Evolutionary conservation across 306 rosid genomes (phyloP), one percentile per base, ranked within the genome.

Genomic region (Fragaria ananassa): DNA sequence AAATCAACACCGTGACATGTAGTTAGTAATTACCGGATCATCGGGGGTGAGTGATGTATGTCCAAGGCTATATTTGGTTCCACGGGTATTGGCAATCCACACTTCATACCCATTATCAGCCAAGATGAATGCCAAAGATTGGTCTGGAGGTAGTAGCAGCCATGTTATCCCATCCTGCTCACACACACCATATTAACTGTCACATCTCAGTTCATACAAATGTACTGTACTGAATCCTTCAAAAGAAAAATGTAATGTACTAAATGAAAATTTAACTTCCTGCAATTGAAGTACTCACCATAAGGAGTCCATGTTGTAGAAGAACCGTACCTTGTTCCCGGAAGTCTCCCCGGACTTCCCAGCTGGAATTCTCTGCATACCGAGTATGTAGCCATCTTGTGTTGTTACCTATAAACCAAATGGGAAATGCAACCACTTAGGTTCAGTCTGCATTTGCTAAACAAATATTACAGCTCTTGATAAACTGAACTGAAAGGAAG

Each of bases 231-330:
- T 45, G 6, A 34, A 37, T 25, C 44, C 44, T 6, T 39, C 44
- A 39, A 39, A 5, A 39, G 1, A 39, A 1, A 39, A 39, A 39
- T 5, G 47, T 44, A 41, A 9, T 8, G 1, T 6, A 41, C 45
- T 41, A 41, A 41, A 42, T 42, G 31, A 74, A 58, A 44, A 60
- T 0, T 19, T 57, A 74, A 27, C 27, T 23, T 15, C 51, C 75
- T 13, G 57, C 12, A n/a, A 3, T 57, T 68, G 35, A 74, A 71
- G 19, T 64, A 80, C 71, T 75, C 3, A 89, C 96, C 92, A 88
- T 85, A 72, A 90, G 81, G 39, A 88, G 87, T 10, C 96, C 92
- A 21, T 90, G 96, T 35, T 88, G 96, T 34, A 90, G 76, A 73
- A 90, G 79, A 80, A 88, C 89, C 0, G 96, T 10, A 72, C 54